Conservation (phyloP, 306 rosid genomes). For the Fagus sylvatica region DNA sequence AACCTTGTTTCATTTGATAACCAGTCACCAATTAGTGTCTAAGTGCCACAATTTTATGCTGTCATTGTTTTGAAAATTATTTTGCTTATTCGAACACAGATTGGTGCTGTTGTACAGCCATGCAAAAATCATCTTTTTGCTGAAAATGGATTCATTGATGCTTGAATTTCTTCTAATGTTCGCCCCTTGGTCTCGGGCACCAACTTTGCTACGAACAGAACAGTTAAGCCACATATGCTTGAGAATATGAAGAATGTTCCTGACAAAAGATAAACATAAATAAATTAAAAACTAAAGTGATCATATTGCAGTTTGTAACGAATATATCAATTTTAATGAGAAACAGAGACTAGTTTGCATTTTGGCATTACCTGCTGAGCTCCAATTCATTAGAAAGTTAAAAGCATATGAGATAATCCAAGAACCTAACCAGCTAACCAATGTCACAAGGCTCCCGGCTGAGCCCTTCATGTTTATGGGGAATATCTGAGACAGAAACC, state of each 20-base stretch:
- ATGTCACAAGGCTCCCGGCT: conserved; percentile 77
- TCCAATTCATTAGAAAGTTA: conserved; percentile 71
- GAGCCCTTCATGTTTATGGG: conserved; percentile 78
- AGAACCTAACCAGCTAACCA: conserved; percentile 63
- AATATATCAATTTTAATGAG: neutral
- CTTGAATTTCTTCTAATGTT: conserved; percentile 79
- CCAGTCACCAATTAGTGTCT: neutral
- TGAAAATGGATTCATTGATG: conserved; percentile 45
- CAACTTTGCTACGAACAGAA: conserved; percentile 59
- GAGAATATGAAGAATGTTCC: conserved; percentile 72
- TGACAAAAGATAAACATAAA: conserved; percentile 27
- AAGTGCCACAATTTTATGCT: too few relatives aligned
- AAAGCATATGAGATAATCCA: conserved; percentile 72
- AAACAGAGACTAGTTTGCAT: neutral
- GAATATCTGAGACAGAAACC: conserved; percentile 51
- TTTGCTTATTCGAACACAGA: neutral
- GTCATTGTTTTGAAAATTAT: neutral
- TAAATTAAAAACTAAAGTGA: neutral
- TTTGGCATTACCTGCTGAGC: conserved; percentile 56
- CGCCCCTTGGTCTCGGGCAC: conserved; percentile 85
- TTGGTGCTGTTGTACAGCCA: neutral
- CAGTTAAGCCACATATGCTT: conserved; percentile 53
- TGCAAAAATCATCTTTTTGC: conserved; percentile 23
- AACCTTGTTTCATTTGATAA: neutral
- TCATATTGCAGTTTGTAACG: neutral